These are phyloP conservation scores for Camelina neglecta DNA, from an alignment of 345 rosid genomes.

Conservation along the genomic window DNA sequence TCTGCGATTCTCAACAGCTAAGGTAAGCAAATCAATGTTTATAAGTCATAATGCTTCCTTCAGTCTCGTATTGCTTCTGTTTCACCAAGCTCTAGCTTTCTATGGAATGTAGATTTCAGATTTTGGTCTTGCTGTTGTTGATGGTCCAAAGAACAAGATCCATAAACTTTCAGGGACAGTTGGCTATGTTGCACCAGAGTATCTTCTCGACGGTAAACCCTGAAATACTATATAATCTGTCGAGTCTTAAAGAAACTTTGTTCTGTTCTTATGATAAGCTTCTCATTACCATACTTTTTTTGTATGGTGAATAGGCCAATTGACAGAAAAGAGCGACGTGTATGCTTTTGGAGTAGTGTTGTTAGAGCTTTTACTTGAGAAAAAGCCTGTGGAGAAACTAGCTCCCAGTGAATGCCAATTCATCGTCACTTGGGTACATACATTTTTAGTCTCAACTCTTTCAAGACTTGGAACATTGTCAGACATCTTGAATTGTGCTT, in stretches of 20 bases:
- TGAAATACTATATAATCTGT: neutral
- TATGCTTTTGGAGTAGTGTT: slow-evolving; percentile 97
- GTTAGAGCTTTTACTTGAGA: slow-evolving; percentile 84
- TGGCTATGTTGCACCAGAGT: slow-evolving; percentile 98
- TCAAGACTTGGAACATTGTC: slow-evolving; percentile 27
- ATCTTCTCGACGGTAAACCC: slow-evolving; percentile 77
- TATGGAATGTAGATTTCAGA: slow-evolving; percentile 75
- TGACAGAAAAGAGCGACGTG: slow-evolving; percentile 97
- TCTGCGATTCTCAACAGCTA: too few relatives aligned
- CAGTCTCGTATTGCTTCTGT: neutral
- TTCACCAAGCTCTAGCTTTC: slow-evolving; percentile 20
- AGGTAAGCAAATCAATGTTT: slow-evolving; percentile 57
- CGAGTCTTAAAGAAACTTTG: neutral
- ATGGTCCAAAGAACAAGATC: slow-evolving; percentile 67
- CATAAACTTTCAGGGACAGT: slow-evolving; percentile 93
- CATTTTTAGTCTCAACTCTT: neutral
- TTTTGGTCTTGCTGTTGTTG: slow-evolving; percentile 91
- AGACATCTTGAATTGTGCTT: slow-evolving; percentile 25
- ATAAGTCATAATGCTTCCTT: neutral
- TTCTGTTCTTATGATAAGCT: neutral
- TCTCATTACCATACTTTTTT: slow-evolving; percentile 11
- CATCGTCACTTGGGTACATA: slow-evolving; percentile 88
- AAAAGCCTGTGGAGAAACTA: slow-evolving; percentile 87
- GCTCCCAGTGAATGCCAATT: slow-evolving; percentile 90
- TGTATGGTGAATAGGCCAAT: slow-evolving; percentile 55